Percentiles rank a stretch among this genome's conserved stretches.
phyloP scores from a whole-genome alignment of 768 basidiomycete genomes.

The Russula olivacea region DNA sequence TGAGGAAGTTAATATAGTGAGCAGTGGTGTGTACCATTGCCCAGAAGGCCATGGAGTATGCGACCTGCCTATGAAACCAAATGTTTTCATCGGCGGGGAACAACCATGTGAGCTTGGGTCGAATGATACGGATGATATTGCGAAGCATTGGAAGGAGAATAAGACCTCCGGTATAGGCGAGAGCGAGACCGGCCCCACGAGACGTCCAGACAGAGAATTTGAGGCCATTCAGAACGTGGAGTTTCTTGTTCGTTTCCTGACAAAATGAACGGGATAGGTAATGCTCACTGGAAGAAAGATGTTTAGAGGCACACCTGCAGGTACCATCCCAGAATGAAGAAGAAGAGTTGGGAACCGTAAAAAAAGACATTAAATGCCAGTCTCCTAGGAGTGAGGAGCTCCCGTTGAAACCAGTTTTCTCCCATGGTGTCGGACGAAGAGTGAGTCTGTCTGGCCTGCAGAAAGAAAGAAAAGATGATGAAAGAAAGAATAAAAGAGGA shows the following conservation, averaged over 20 bases:
- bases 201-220: slow-evolving; percentile 85
- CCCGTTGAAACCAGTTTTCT: slow-evolving; percentile 66
- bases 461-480: slow-evolving; percentile 19
- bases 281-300: not conserved
- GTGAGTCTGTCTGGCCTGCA: slow-evolving; percentile 46
- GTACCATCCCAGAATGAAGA: slow-evolving; percentile 88
- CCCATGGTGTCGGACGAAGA: slow-evolving; percentile 41
- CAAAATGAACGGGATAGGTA: not conserved
- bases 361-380: slow-evolving; percentile 73
- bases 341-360: slow-evolving; percentile 65
- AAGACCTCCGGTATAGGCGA: slow-evolving; percentile 80
- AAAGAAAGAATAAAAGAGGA: slow-evolving; percentile 1
- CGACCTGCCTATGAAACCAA: slow-evolving; percentile 94
- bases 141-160: slow-evolving; percentile 88
- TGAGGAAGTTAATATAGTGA: slow-evolving; percentile 92
- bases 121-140: slow-evolving; percentile 77
- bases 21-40: slow-evolving; percentile 88
- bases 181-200: slow-evolving; percentile 85
- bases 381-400: slow-evolving; percentile 57
- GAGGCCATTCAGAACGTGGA: slow-evolving; percentile 74
- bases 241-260: slow-evolving; percentile 53
- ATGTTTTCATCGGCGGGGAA: slow-evolving; percentile 94
- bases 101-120: slow-evolving; percentile 73
- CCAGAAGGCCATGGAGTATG: slow-evolving; percentile 93
- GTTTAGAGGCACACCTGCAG: slow-evolving; percentile 50